Base-by-base conservation (phyloP, 768 basidiomycete species). In the Mycena alexandri region DNA sequence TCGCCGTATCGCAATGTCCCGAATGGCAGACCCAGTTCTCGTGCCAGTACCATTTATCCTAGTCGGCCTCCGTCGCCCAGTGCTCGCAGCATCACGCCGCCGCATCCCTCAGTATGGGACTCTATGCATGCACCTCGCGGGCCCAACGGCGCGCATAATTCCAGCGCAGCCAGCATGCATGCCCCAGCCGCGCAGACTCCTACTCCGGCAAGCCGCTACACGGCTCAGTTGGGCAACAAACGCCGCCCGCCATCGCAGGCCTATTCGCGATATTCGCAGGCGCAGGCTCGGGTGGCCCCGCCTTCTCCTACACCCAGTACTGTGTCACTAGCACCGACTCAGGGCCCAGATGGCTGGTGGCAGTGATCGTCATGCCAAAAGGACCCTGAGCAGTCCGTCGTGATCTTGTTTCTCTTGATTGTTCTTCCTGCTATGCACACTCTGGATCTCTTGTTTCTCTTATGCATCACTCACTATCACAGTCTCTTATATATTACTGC, bases 321-420 rank as follows among this genome's bases (percentile, higher is more conserved):
- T 2, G 89, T 90, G n/a, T 93, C 92, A 22, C 82, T 86, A 33
- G 85, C 89, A 11, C 92, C 90, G 9, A 93, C 91, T 0, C 81
- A 87, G 64, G 87, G 87, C 46, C 83, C 88, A 1, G 90, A 95
- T 52, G 94, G 93, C 41, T 95, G 93, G 94, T 95, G 89, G 86
- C 80, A 82, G 72, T 93, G 82, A 80, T 63, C 21, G 22, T 52
- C 14, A 36, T 62, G 24, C 14, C 46, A 54, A 70, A 70, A 70
- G 57, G 61, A 36, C 61, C 62, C 53, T 51, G 43, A 47, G 44
- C n/a, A 12, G 48, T 53, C 25, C 25, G n/a, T 68, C 59, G 44
- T 65, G 38, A 43, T 65, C 13, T 38, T 55, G 41, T 63, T 57
- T 57, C 54, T 51, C 53, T 65, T 52, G n/a, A n/a, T 68, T 58